Conservation (phyloP, 257 asterid genomes). For the Thymus quinquecostatus region DNA sequence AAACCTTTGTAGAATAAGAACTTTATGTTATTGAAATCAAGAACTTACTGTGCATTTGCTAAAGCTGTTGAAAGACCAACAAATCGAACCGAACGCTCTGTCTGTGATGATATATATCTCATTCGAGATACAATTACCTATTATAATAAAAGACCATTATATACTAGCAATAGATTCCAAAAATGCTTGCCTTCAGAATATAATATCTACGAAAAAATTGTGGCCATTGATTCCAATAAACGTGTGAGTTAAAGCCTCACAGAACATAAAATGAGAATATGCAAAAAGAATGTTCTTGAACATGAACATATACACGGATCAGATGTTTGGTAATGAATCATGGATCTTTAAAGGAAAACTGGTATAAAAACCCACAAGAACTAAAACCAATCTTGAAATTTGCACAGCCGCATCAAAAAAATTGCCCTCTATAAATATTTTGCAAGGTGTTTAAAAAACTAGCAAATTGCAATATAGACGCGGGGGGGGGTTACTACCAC, state of each 20-base stretch:
- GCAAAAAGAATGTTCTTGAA: not conserved
- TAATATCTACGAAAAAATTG: not conserved
- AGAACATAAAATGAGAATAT: not conserved
- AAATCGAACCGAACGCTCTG: slow-evolving; percentile 87
- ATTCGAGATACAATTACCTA: slow-evolving; percentile 98
- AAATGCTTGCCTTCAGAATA: slow-evolving; percentile 9
- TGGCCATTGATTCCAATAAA: not conserved
- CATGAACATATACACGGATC: not conserved
- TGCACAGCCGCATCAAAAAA: not conserved
- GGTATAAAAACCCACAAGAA: slow-evolving; percentile 7
- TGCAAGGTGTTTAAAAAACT: too few species aligned
- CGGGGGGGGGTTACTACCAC: too few species aligned
- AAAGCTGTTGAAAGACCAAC: slow-evolving; percentile 98
- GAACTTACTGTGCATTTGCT: slow-evolving; percentile 89
- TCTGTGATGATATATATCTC: slow-evolving; percentile 99
- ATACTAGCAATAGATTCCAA: slow-evolving; percentile 21
- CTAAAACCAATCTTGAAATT: slow-evolving; percentile 1
- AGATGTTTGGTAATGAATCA: not conserved
- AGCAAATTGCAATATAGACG: too few species aligned
- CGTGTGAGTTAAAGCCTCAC: not conserved
- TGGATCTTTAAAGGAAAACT: not conserved
- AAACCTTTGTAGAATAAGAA: slow-evolving; percentile 12
- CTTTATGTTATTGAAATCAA: slow-evolving; percentile 11
- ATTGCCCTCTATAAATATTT: too few species aligned
- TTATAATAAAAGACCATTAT: slow-evolving; percentile 24